Evolutionary conservation across 257 asterid species (phyloP).

Genomic region (Orobanche coerulescens): DNA sequence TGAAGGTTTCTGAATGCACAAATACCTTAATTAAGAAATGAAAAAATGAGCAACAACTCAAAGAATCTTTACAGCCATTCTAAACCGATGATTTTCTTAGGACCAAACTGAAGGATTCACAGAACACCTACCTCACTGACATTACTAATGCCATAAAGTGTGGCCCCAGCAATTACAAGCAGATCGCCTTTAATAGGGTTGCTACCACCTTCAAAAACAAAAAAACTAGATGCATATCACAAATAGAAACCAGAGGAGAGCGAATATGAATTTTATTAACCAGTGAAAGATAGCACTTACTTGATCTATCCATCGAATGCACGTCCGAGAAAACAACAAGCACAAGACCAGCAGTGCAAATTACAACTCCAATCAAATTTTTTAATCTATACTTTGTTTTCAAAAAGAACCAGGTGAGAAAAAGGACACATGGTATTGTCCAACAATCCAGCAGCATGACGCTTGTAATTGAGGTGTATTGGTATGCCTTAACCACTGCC

Average conservation of each 20-base stretch:
- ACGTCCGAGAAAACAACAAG: conserved; percentile 80
- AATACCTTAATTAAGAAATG: too few relatives aligned
- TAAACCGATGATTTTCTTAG: too few relatives aligned
- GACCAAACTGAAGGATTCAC: too few relatives aligned
- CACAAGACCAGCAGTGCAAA: conserved; percentile 77
- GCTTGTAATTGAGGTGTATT: conserved; percentile 89
- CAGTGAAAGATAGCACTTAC: conserved; percentile 33
- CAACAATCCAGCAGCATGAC: conserved; percentile 97
- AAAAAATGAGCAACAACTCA: not conserved
- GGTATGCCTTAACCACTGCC: conserved; percentile 95
- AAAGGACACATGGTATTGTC: conserved; percentile 86
- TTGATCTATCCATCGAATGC: conserved; percentile 66
- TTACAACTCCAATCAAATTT: conserved; percentile 54
- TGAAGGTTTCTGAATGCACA: too few relatives aligned
- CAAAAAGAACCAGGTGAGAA: conserved; percentile 79
- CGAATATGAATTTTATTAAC: not conserved
- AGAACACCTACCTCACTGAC: conserved; percentile 69
- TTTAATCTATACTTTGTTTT: conserved; percentile 62
- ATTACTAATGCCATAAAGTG: conserved; percentile 81
- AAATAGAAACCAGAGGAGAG: not conserved
- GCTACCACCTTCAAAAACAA: conserved; percentile 56
- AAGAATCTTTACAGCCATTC: not conserved
- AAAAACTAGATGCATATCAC: not conserved
- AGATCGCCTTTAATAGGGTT: conserved; percentile 76
- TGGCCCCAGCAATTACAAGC: conserved; percentile 81